These are phyloP conservation scores for Begonia loranthoides DNA, from an alignment of 306 rosid species.

Conservation along the genomic window DNA sequence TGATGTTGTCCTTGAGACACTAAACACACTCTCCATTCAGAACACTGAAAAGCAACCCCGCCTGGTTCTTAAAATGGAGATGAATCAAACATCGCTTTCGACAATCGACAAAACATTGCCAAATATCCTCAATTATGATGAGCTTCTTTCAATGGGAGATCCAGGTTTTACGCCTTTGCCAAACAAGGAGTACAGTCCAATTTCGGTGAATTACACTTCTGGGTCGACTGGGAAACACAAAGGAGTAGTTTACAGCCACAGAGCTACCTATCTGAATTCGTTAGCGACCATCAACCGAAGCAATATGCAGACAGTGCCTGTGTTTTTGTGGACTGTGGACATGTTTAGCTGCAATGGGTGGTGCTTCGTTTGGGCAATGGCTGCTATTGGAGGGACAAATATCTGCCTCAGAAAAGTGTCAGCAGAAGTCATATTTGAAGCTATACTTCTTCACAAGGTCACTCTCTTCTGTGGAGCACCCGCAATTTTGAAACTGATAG, in stretches of 20 bases:
- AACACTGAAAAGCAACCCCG: constrained; percentile 29
- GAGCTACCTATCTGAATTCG: constrained; percentile 59
- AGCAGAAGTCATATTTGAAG: constrained; percentile 30
- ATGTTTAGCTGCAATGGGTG: constrained; percentile 94
- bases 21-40: constrained; percentile 16
- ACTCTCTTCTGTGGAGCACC: constrained; percentile 74
- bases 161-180: constrained; percentile 20
- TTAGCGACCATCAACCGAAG: constrained; percentile 32
- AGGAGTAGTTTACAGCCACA: constrained; percentile 69
- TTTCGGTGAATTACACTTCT: constrained; percentile 72
- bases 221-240: constrained; percentile 79
- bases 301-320: constrained; percentile 24
- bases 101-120: constrained; percentile 1
- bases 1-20: constrained; percentile 29
- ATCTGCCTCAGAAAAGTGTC: constrained; percentile 38
- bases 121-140: constrained; percentile 24
- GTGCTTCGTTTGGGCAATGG: constrained; percentile 72
- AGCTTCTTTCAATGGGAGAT: constrained; percentile 18
- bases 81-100: constrained; percentile 11
- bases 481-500: constrained; percentile 36
- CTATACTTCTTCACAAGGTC: constrained; percentile 38
- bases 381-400: constrained; percentile 74
- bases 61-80: constrained; percentile 33
- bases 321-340: constrained; percentile 88
- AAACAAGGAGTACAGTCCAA: constrained; percentile 40